Base-by-base conservation (phyloP, 192 early-diverging fungal species). In the Coemansia sp. region DNA sequence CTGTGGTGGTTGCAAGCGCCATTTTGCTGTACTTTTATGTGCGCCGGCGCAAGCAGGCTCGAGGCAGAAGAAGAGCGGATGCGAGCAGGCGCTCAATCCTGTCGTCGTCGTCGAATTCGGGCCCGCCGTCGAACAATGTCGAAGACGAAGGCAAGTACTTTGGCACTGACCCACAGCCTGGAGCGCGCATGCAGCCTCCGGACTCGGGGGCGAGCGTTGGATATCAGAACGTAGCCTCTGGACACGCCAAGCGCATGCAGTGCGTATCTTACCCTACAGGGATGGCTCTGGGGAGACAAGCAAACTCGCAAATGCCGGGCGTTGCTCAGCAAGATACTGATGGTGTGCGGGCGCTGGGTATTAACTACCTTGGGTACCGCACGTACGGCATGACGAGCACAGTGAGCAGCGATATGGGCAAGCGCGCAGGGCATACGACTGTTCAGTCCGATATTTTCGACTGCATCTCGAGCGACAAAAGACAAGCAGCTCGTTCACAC, bases 11-110 rank as follows among this genome's bases (percentile, higher is more conserved):
- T 55, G 62, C 65, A 4, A 52, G 37, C 27, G 67, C 65, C 0
- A 39, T 63, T 2, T 9, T 71, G 53, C 70, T 80, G 37, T 80
- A 80, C 52, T 70, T 70, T 37, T 80, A 65, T 55, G 65, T 65
- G 58, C 68, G 68, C 3, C 64, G 60, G 24, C 65, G 57, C 47
- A 73, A 63, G 50, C 25, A 37, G 6, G 22, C 54, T 4, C 10
- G 62, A 25, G 21, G 37, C 22, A 29, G 17, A 4, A 7, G 24
- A 14, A 21, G 19, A n/a, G 29, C 11, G 22, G 55, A 1, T 10
- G 23, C 43, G 38, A 51, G 24, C 15, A 15, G 41, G 23, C 48
- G 67, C 21, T 37, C 47, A 4, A 58, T 51, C n/a, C 25, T 64
- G 47, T 62, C 60, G 19, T 8, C 6, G 32, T 49, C 56, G 14